These are phyloP conservation scores for Phaeomoniella chlamydospora DNA, from an alignment of 2,329 filamentous ascomycete genomes.

Conservation along the genomic window DNA sequence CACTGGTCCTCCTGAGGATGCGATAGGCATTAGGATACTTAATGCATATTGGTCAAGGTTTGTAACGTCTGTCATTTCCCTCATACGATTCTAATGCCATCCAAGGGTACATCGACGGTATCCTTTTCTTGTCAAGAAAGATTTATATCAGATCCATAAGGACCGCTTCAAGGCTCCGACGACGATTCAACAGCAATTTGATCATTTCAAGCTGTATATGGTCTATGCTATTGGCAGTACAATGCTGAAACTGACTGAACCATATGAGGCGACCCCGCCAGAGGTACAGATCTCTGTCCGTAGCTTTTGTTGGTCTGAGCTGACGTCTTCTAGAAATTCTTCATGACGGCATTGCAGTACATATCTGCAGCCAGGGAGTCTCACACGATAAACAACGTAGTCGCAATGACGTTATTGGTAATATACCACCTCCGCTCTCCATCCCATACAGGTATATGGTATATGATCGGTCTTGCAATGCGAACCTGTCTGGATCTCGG, in stretches of 20 bases:
- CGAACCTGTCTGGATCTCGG: constrained; percentile 38
- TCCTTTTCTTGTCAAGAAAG: constrained; percentile 32
- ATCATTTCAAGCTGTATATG: constrained; percentile 36
- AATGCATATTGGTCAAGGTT: constrained; percentile 28
- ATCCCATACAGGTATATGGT: constrained; percentile 37
- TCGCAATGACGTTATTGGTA: constrained; percentile 36
- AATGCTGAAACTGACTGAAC: constrained; percentile 32
- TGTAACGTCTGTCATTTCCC: not conserved
- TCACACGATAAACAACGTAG: constrained; percentile 34
- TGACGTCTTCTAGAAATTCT: constrained; percentile 25
- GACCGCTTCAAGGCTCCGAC: constrained; percentile 23
- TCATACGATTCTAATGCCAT: not conserved
- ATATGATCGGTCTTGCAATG: constrained; percentile 40
- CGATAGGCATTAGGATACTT: constrained; percentile 28
- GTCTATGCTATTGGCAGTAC: constrained; percentile 38
- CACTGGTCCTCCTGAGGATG: constrained; percentile 31
- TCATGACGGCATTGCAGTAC: constrained; percentile 34
- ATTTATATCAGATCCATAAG: constrained; percentile 29
- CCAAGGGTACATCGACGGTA: constrained; percentile 29
- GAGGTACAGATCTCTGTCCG: constrained; percentile 17
- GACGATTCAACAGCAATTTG: constrained; percentile 26
- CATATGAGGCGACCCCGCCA: constrained; percentile 25
- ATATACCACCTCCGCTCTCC: constrained; percentile 36
- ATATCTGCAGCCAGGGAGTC: constrained; percentile 33
- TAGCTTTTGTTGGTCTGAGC: not conserved